Evolutionary conservation across 1,284 basidiomycete species (phyloP), one percentile per base, ranked within the genome.

Genomic region (Fistulina hepatica): DNA sequence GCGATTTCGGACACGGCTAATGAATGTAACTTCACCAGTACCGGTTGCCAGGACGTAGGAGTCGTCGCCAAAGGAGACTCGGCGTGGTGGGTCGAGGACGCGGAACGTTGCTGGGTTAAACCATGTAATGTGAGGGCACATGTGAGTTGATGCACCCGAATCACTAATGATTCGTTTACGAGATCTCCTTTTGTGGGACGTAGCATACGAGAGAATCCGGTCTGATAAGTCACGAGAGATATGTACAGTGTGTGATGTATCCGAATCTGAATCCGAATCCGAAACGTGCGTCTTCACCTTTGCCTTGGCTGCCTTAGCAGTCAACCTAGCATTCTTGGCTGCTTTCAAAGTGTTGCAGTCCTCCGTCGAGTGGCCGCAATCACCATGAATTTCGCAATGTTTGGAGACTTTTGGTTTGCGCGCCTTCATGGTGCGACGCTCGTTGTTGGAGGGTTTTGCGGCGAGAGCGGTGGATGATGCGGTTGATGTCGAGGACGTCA

Each of bases 11-110:
- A 13, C 19, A 5, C 11, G 5, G 13, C 45, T 34, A 17, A 33
- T 13, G n/a, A 34, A 23, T 23, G 16, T 9, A 19, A 37, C 24
- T 33, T 33, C 25, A 33, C 44, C 17, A 22, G 36, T n/a, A 40
- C 49, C 23, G 44, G 49, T 41, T 41, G 44, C 16, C 34, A 52
- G 13, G 49, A 53, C 32, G 47, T 50, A 43, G 41, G 49, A n/a
- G 4, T 36, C 24, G 12, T 36, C 16, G 4, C 25, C 25, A 6
- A 30, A 16, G 27, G n/a, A n/a, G 27, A 30, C n/a, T 7, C 17
- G 7, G 27, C 27, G 27, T 16, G 27, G 27, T n/a, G 27, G n/a
- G 6, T 30, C 27, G 17, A 30, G 27, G 6, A 6, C n/a, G 6
- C 27, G 27, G 27, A 13, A 30, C 6, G 27, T 16, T 24, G 21